Evolutionary conservation across 805 yeast genomes (phyloP).

Genomic region (Wickerhamomyces mucosus): DNA sequence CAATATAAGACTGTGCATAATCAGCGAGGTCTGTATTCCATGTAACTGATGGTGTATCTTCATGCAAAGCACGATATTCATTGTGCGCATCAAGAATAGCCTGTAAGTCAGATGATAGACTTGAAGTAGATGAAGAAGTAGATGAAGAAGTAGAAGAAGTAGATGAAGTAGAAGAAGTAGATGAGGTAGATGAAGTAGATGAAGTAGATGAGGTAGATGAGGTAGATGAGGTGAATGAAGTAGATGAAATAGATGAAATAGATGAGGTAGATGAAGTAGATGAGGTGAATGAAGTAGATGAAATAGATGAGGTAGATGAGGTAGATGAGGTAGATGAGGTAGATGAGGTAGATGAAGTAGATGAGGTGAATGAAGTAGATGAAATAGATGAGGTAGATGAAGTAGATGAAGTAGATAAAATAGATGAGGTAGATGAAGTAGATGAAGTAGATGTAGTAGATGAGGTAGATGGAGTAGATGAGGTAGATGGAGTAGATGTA

Average conservation of each 20-base stretch:
- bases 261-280: constrained; percentile 7
- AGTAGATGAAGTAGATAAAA: constrained; percentile 3
- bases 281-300: constrained; percentile 7
- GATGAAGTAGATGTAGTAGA: constrained; percentile 3
- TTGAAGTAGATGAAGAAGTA: constrained; percentile 19
- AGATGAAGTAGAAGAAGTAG: constrained; percentile 11
- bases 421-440: constrained; percentile 1
- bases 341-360: constrained; percentile 12
- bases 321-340: constrained; percentile 15
- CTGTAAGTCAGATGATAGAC: constrained; percentile 25
- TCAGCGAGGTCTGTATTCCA: constrained; percentile 39
- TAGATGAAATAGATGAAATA: constrained; percentile 3
- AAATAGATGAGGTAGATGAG: constrained; percentile 5
- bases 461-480: constrained; percentile 6
- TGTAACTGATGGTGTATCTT: constrained; percentile 31
- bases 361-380: constrained; percentile 15
- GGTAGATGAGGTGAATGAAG: constrained; percentile 9
- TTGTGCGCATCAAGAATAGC: constrained; percentile 42
- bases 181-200: constrained; percentile 8
- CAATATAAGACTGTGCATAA: constrained; percentile 44
- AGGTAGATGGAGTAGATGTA: constrained; percentile 3
- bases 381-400: constrained; percentile 5
- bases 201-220: constrained; percentile 10
- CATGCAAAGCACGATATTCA: constrained; percentile 36
- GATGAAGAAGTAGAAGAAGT: constrained; percentile 13